These are phyloP conservation scores for Pseudonectria buxi DNA, from an alignment of 2,329 filamentous ascomycete genomes.

Conservation along the genomic window DNA sequence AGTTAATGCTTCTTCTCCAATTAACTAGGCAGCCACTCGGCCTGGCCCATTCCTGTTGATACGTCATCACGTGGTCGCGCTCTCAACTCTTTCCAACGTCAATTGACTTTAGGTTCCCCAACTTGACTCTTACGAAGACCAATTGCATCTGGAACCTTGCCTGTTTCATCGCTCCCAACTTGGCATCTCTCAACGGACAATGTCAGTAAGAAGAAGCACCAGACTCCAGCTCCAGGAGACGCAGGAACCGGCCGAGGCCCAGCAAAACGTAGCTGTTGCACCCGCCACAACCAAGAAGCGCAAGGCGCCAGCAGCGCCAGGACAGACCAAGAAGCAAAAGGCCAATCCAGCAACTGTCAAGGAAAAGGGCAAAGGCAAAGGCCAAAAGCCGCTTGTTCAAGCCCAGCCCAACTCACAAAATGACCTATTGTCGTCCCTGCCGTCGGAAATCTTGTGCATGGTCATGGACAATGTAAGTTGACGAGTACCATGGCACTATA, in stretches of 20 bases:
- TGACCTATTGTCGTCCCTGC: conserved; percentile 4
- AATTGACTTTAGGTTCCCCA: too few relatives aligned
- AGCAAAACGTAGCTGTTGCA: not conserved
- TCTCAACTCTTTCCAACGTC: too few relatives aligned
- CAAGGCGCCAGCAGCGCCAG: conserved; percentile 1
- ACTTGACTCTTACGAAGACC: too few relatives aligned
- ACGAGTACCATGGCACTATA: not conserved
- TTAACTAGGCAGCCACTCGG: too few relatives aligned
- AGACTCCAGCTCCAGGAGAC: conserved; percentile 2
- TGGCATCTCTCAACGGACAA: not conserved
- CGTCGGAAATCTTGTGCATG: conserved; percentile 10
- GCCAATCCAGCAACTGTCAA: not conserved
- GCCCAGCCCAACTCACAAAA: not conserved
- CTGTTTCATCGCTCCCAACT: too few relatives aligned
- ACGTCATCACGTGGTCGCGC: too few relatives aligned
- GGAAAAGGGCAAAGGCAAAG: not conserved
- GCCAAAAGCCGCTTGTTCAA: not conserved
- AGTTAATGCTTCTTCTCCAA: too few relatives aligned
- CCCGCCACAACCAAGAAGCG: conserved; percentile 2
- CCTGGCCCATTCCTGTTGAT: too few relatives aligned
- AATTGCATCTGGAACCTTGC: too few relatives aligned
- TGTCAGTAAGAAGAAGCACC: conserved; percentile 10
- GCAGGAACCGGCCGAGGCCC: not conserved
- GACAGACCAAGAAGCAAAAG: not conserved
- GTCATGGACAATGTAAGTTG: conserved; percentile 8